These are phyloP conservation scores for Zygotorulaspora sp. DNA, from an alignment of 805 yeast species.

Conservation along the genomic window DNA sequence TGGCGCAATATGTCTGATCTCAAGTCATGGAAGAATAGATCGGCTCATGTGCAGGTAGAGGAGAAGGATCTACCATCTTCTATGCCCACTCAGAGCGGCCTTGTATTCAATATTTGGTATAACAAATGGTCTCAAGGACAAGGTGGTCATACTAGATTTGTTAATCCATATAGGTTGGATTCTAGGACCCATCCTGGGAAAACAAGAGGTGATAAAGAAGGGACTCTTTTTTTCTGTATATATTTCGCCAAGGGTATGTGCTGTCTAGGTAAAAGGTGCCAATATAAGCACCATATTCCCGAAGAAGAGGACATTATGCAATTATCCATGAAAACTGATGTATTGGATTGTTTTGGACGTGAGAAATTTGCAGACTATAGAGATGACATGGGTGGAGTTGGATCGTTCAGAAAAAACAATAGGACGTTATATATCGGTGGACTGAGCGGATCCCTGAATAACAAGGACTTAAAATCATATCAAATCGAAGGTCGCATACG, in stretches of 20 bases:
- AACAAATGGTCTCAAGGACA: slow-evolving; percentile 69
- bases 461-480: slow-evolving; percentile 37
- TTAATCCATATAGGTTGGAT: slow-evolving; percentile 57
- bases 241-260: slow-evolving; percentile 91
- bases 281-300: slow-evolving; percentile 76
- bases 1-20: slow-evolving; percentile 2
- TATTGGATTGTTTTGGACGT: slow-evolving; percentile 85
- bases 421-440: slow-evolving; percentile 74
- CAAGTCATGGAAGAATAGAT: slow-evolving; percentile 32
- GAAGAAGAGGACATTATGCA: slow-evolving; percentile 50
- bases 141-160: slow-evolving; percentile 39
- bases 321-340: slow-evolving; percentile 40
- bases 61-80: slow-evolving; percentile 50
- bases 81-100: slow-evolving; percentile 76
- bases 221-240: slow-evolving; percentile 56
- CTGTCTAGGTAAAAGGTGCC: slow-evolving; percentile 69
- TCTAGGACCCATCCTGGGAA: slow-evolving; percentile 64
- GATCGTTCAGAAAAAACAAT: slow-evolving; percentile 66
- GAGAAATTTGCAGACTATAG: slow-evolving; percentile 75
- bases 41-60: slow-evolving; percentile 74
- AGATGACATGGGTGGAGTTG: slow-evolving; percentile 95
- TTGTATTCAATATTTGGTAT: slow-evolving; percentile 82
- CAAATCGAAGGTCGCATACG: slow-evolving; percentile 38
- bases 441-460: slow-evolving; percentile 41
- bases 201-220: slow-evolving; percentile 59